Base-by-base conservation (phyloP, 257 asterid species). In the Echium plantagineum region DNA sequence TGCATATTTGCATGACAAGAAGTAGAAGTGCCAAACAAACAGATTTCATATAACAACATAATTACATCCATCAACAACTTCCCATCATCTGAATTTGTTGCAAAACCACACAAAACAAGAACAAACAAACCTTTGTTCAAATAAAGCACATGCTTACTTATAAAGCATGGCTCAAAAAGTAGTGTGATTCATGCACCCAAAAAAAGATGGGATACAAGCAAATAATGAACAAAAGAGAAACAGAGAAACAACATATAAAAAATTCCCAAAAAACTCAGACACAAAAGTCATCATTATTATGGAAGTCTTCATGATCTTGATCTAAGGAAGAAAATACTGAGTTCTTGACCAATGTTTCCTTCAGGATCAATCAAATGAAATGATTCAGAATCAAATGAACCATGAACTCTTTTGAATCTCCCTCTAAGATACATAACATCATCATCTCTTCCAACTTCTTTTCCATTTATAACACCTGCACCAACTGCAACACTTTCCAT, bases 311-410 rank as follows among this genome's bases (percentile, higher is more conserved):
- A 54, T 63, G 15, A 67, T 4, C 26, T 19, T 7, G 84, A 75
- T 32, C 84, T 72, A 57, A 78, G 75, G 66, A 84, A 77, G 71
- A 78, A 81, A 71, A 81, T 71, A 58, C 93, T 75, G 5, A 81
- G 66, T 58, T 81, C 85, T 65, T 84, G 85, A 17, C 81, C 84
- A 42, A 60, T 70, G 19, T 69, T 67, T 6, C 75, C 80, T 55
- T 83, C 87, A 5, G 78, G 74, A 73, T 84, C 88, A 12, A 77
- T 69, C 78, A 83, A 81, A 75, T 81, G 88, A 55, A 77, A 84
- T 0, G 88, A 81, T 63, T 84, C 80, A 0, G 85, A 72, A 57
- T 81, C 69, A 1, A 72, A 58, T 2, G 86, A 79, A n/a, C 78
- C 77, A 59, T 71, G 84, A 67, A 69, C 71, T 38, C 93, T 79